phyloP scores from a whole-genome alignment of 2,329 filamentous ascomycete genomes.

The Curvularia eragrostidis region DNA sequence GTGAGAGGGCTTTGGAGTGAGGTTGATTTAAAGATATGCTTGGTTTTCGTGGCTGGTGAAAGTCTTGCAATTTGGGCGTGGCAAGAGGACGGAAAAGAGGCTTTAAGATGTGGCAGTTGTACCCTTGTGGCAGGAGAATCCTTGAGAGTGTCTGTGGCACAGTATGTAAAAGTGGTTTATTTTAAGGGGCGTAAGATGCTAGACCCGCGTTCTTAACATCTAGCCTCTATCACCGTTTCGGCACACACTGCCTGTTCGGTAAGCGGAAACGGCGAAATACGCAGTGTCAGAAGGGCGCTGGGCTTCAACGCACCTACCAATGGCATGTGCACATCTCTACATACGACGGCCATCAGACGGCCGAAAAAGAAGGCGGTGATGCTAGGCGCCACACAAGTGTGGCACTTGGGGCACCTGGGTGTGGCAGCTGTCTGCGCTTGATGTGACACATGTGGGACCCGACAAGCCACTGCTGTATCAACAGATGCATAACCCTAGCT shows the following conservation, averaged over 20 bases:
- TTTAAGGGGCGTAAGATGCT: neutral
- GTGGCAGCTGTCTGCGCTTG: conserved; percentile 2
- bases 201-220: conserved; percentile 9
- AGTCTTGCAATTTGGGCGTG: conserved; percentile 8
- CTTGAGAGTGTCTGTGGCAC: conserved; percentile 14
- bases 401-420: conserved; percentile 9
- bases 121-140: conserved; percentile 19
- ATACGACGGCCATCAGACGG: conserved; percentile 2
- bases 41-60: neutral
- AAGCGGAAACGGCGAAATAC: conserved; percentile 14
- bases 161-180: neutral
- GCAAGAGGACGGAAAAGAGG: conserved; percentile 10
- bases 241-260: conserved; percentile 3
- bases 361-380: conserved; percentile 3
- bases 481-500: conserved; percentile 16
- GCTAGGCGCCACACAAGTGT: conserved; percentile 27
- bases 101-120: conserved; percentile 16
- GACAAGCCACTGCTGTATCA: conserved; percentile 21
- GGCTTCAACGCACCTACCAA: neutral
- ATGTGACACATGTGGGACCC: conserved; percentile 13
- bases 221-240: neutral
- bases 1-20: conserved; percentile 4
- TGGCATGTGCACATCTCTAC: conserved; percentile 5
- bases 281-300: conserved; percentile 3
- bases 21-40: conserved; percentile 9